Conservation (phyloP, 2,329 filamentous ascomycete species). For the Calycina marina region DNA sequence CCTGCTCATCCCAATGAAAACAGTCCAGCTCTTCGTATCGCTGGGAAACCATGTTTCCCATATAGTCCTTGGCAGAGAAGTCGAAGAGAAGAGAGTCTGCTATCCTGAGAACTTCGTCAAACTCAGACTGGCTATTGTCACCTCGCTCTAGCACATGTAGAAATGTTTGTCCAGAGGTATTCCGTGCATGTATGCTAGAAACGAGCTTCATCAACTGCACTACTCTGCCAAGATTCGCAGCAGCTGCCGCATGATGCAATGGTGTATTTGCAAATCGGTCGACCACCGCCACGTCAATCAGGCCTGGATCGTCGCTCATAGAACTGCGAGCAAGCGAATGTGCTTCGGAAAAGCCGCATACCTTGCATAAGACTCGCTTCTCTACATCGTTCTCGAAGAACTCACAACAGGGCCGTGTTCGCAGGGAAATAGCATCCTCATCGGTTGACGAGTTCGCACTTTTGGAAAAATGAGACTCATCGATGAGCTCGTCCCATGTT, state of each 20-base stretch:
- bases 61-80: background rate
- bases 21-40: background rate
- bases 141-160: background rate
- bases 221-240: background rate
- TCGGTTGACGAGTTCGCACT: background rate
- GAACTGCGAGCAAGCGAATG: background rate
- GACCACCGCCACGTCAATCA: background rate
- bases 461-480: background rate
- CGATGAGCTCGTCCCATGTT: background rate
- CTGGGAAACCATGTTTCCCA: background rate
- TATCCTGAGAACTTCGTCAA: background rate
- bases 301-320: background rate
- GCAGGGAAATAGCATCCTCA: background rate
- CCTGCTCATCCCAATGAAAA: background rate
- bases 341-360: background rate
- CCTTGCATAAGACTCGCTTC: background rate
- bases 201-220: background rate
- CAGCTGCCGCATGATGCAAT: background rate
- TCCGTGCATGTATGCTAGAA: background rate
- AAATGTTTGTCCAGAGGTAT: background rate
- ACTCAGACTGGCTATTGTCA: background rate
- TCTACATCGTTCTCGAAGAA: background rate
- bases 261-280: background rate
- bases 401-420: background rate
- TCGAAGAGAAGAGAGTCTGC: background rate